Conservation (phyloP, 140 eudicot genomes). For the Anethum foeniculum region DNA sequence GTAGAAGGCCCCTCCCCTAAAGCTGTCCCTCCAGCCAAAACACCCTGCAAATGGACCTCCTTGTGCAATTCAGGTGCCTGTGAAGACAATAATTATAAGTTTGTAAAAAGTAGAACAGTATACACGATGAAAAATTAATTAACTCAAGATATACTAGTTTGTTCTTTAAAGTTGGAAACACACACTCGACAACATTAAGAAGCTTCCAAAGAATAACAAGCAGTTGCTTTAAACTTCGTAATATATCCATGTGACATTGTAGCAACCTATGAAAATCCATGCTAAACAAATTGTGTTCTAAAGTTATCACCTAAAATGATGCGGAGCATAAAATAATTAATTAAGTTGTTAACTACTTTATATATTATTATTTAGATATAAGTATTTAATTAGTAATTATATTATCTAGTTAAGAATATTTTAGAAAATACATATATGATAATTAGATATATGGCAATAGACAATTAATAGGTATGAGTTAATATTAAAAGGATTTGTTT, state of each 20-base stretch:
- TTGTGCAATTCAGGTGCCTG: constrained; percentile 86
- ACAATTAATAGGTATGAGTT: too few species aligned
- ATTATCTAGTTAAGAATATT: too few species aligned
- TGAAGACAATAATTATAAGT: neutral
- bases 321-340: too few species aligned
- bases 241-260: neutral
- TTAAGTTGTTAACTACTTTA: too few species aligned
- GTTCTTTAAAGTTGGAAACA: neutral
- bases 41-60: constrained; percentile 66
- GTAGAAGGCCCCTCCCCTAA: constrained; percentile 56
- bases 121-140: neutral
- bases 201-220: neutral
- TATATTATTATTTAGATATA: too few species aligned
- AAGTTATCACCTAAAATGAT: neutral
- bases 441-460: too few species aligned
- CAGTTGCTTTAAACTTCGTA: neutral
- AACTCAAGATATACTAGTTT: neutral
- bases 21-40: constrained; percentile 42
- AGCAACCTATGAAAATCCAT: neutral
- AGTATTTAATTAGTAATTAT: too few species aligned
- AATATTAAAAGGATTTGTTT: too few species aligned
- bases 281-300: neutral
- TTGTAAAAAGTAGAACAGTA: neutral
- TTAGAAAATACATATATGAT: too few species aligned
- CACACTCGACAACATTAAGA: neutral